Base-by-base conservation (phyloP, 192 early-diverging fungal species). In the Coemansia sp. region DNA sequence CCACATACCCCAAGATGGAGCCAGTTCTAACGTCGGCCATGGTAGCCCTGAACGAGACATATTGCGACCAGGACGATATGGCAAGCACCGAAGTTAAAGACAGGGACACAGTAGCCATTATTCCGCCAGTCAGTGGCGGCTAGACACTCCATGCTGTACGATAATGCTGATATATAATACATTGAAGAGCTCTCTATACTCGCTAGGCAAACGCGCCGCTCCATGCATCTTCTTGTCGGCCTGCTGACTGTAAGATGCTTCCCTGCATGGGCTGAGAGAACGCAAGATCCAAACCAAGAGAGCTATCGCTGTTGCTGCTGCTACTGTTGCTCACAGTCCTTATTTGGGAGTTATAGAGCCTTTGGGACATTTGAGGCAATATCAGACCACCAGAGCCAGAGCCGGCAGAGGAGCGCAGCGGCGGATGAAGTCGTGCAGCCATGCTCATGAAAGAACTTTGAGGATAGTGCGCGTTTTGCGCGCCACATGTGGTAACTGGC, bases 121-220 rank as follows among this genome's bases (percentile, higher is more conserved):
- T 82, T 31, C 75, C 79, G 7, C 75, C 65, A 1, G 79, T 82
- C 9, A 82, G 80, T 59, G 80, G 80, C 18, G 80, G 80, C 12
- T 77, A 64, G 43, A 55, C 20, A 10, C 18, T 18, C 10, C 9
- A 18, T 21, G 18, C 20, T 55, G 52, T 55, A 33, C 14, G 16
- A 56, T 63, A 35, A 53, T 34, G 26, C 62, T 48, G 3, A 31
- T 1, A 18, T 39, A 16, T 18, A 10, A 50, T 33, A 62, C 37
- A 43, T n/a, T 11, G 14, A 18, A 42, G 36, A 31, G 25, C 43
- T 20, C 42, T 43, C 43, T 42, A 47, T 47, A 2, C 20, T 31
- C 28, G 3, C 14, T 55, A 55, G 10, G 52, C 52, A 55, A 55
- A 55, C 31, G 26, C 52, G 52, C 52, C 52, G 3, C 52, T 33